Evolutionary conservation across 805 yeast species (phyloP).

Genomic region (Yamadazyma nakazawae): DNA sequence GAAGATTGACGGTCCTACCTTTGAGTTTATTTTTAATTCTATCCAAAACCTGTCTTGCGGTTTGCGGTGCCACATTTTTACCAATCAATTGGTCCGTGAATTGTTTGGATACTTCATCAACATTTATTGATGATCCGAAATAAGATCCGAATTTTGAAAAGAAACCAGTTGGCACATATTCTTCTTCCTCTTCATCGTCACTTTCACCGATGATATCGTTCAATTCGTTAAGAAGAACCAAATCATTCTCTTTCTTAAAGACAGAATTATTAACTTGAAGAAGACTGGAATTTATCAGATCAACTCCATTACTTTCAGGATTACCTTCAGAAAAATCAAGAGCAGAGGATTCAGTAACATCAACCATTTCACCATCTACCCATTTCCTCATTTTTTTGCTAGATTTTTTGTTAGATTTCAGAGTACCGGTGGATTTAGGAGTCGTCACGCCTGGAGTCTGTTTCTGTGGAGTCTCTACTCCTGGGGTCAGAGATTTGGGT

Average conservation of each 20-base stretch:
- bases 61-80: constrained; percentile 89
- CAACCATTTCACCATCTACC: constrained; percentile 39
- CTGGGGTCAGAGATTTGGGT: not conserved
- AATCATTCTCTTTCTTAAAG: constrained; percentile 34
- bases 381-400: constrained; percentile 42
- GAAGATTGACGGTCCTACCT: constrained; percentile 68
- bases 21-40: constrained; percentile 73
- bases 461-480: constrained; percentile 4
- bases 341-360: constrained; percentile 17
- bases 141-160: constrained; percentile 34
- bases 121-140: constrained; percentile 41
- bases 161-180: constrained; percentile 15
- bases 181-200: constrained; percentile 26
- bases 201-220: constrained; percentile 34
- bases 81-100: constrained; percentile 74
- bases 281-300: constrained; percentile 4
- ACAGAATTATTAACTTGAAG: constrained; percentile 28
- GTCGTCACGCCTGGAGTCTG: not conserved
- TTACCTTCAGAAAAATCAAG: constrained; percentile 34
- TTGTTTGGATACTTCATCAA: constrained; percentile 60
- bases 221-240: constrained; percentile 40
- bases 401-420: not conserved
- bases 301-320: not conserved
- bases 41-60: constrained; percentile 67
- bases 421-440: not conserved